Evolutionary conservation across 352 stramenopile genomes (phyloP), one percentile per base, ranked within the genome.

Genomic region (Aphanomyces euteiches): DNA sequence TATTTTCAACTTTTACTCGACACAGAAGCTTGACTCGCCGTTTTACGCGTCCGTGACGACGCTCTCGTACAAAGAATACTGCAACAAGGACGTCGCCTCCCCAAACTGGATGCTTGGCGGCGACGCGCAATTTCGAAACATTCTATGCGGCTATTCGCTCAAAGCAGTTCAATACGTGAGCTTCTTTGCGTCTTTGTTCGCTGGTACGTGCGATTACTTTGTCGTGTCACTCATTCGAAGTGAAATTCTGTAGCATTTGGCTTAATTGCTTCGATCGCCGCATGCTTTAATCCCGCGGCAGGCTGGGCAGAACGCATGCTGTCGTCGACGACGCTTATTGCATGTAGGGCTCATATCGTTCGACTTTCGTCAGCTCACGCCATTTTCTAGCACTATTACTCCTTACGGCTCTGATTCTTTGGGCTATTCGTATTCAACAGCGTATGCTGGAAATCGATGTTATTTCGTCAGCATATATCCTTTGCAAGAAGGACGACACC

Each of bases 61-160:
- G 61, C 74, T 93, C 34, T 83, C 91, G 76, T 93, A 93, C 77
- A 75, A 60, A 19, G 78, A 89, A 40, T 92, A 92, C 76, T 93
- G 86, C 59, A 69, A 53, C 54, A 56, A 73, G 36, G 53, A 61
- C 34, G 37, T 61, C n/a, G 47, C 45, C 15, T 83, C 75, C 4
- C 86, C 86, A 3, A 93, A 92, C 65, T 93, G 90, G 74, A 93
- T 93, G 86, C 73, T 93, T 39, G 86, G 86, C 34, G 84, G 90
- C 65, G 86, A 82, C 21, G 77, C 82, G 19, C 77, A 88, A 73
- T 91, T 93, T 73, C 80, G 84, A 57, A 74, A 80, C 5, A 82
- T 90, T 57, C 70, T 93, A 0, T 93, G 86, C 40, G 80, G 82
- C 66, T 90, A 89, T 47, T 67, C 82, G 17, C 91, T 93, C 78